A percentile compares a stretch with the other conserved stretches of the same genome.
phyloP scores from a whole-genome alignment of 805 yeast species.

The Pichia pseudocactophila region DNA sequence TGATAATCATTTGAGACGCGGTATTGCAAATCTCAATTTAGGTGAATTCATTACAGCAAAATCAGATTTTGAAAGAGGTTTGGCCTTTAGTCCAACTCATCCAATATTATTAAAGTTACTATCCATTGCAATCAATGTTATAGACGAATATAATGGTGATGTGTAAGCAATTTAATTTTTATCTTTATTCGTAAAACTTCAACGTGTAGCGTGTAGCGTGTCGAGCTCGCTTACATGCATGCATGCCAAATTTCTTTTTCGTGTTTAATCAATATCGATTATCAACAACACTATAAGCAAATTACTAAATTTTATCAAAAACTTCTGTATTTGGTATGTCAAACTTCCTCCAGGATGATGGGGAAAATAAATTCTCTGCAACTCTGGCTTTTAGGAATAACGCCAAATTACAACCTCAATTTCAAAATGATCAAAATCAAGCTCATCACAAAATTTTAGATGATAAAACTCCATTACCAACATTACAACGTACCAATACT shows the following conservation, averaged over 20 bases:
- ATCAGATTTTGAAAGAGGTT: constrained; percentile 63
- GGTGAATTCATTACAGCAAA: constrained; percentile 56
- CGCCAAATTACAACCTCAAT: not conserved
- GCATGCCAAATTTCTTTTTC: too few relatives aligned
- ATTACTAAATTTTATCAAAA: too few relatives aligned
- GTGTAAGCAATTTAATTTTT: not conserved
- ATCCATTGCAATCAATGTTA: constrained; percentile 36
- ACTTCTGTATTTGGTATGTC: constrained; percentile 1
- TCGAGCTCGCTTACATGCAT: too few relatives aligned
- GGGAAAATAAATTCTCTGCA: constrained; percentile 1
- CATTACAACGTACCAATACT: not conserved
- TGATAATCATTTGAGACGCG: constrained; percentile 65
- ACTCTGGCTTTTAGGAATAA: constrained; percentile 1
- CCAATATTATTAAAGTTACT: constrained; percentile 40
- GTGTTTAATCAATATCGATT: too few relatives aligned
- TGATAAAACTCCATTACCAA: not conserved
- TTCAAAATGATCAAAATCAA: not conserved
- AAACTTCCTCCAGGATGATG: constrained; percentile 2
- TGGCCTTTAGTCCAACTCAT: constrained; percentile 51
- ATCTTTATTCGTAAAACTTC: too few relatives aligned
- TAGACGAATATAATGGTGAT: constrained; percentile 55
- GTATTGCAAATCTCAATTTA: constrained; percentile 52
- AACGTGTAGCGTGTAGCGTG: too few relatives aligned
- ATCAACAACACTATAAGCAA: too few relatives aligned
- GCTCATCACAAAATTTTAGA: not conserved